Conservation (phyloP, 208 protist species). For the Leishmania mexicana region DNA sequence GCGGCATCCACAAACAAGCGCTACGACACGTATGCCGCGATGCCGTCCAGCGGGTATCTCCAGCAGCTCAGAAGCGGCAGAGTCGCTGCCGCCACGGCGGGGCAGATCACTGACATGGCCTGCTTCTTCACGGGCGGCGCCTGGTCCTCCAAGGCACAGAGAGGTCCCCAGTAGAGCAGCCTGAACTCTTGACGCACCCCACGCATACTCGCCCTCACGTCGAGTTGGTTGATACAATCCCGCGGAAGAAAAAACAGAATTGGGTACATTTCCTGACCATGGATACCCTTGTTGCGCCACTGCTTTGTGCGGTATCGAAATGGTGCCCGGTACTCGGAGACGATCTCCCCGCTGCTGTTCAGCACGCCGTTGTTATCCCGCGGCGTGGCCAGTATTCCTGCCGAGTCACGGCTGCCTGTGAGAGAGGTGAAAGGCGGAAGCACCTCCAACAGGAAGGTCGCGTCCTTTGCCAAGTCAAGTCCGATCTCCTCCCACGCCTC, state of each 20-base stretch:
- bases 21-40: neutral
- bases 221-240: neutral
- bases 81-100: slow-evolving; percentile 19
- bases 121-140: slow-evolving; percentile 34
- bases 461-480: slow-evolving; percentile 9
- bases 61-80: neutral
- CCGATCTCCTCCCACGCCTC: slow-evolving; percentile 57
- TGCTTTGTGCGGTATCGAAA: slow-evolving; percentile 51
- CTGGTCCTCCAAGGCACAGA: slow-evolving; percentile 25
- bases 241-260: slow-evolving; percentile 28
- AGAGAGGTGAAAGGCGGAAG: neutral
- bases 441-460: slow-evolving; percentile 33
- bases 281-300: slow-evolving; percentile 40
- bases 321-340: slow-evolving; percentile 19
- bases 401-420: neutral
- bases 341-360: slow-evolving; percentile 7
- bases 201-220: slow-evolving; percentile 1
- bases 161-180: slow-evolving; percentile 29
- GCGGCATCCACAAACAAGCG: neutral
- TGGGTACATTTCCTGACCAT: slow-evolving; percentile 57
- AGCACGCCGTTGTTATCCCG: neutral
- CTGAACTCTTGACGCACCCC: slow-evolving; percentile 24
- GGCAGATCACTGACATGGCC: slow-evolving; percentile 35
- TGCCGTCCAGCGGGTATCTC: neutral
- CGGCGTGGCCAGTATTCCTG: neutral